A percentile compares a stretch with the other conserved stretches of the same genome.
Evolutionary conservation across 148 eudicot species (phyloP).

Genomic region (Rhododendron ovatum): DNA sequence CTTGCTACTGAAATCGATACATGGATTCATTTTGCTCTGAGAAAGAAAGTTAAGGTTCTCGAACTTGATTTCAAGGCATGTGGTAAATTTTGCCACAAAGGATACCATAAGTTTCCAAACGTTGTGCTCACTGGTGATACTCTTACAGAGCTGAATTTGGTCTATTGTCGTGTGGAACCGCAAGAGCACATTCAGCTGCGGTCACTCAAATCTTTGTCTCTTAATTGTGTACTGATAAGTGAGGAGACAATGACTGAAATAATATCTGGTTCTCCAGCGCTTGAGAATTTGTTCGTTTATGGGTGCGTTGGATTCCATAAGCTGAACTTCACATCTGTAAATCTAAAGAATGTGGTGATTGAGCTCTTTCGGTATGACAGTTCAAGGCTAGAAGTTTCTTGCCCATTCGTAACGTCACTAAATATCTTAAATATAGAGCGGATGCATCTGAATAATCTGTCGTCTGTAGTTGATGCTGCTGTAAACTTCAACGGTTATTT

Average conservation of each 20-base stretch:
- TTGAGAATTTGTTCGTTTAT: conserved; percentile 8
- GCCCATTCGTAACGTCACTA: conserved; percentile 14
- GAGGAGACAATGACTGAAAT: conserved; percentile 10
- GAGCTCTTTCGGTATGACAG: neutral
- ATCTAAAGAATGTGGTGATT: conserved; percentile 14
- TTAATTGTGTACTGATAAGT: neutral
- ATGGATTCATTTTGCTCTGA: conserved; percentile 9
- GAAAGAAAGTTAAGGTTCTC: conserved; percentile 17
- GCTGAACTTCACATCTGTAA: neutral
- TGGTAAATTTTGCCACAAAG: neutral
- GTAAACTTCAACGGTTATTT: no score
- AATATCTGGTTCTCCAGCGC: conserved; percentile 19
- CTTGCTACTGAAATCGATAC: neutral
- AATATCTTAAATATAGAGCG: neutral
- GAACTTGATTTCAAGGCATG: conserved; percentile 5
- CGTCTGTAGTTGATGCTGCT: conserved; percentile 1
- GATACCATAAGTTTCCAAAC: conserved; percentile 9
- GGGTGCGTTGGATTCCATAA: conserved; percentile 5
- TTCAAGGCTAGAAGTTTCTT: conserved; percentile 2
- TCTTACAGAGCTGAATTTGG: conserved; percentile 12
- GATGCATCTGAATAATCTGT: neutral
- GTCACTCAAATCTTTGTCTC: conserved; percentile 13
- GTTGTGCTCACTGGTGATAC: conserved; percentile 13
- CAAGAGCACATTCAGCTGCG: conserved; percentile 8
- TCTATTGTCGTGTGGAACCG: neutral